Base-by-base conservation (phyloP, 176 grass and related monocot species). In the Themeda triandra region DNA sequence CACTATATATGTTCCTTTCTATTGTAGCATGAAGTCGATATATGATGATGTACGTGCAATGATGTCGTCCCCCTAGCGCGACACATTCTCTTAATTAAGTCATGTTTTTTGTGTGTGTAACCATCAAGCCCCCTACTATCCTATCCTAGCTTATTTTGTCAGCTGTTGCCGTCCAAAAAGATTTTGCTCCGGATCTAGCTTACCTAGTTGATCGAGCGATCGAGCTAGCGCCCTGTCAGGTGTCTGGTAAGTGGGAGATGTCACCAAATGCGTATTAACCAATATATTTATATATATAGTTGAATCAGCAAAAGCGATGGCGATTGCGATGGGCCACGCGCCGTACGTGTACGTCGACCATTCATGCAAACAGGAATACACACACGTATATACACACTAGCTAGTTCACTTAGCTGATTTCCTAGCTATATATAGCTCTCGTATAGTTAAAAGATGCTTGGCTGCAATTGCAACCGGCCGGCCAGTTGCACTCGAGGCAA, bases 171-270 rank as follows among this genome's bases (percentile, higher is more conserved):
- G 27, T 80, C 84, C 1, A 8, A 3, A 40, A 63, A 76, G 60
- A 80, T 86, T 86, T 65, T 24, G 84, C 33, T 30, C 10, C 10
- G 7, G 77, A 80, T 86, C 77, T 66, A 80, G 84, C 84, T 39
- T 75, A 23, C 30, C 82, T 66, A 66, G 21, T 66, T 18, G 41
- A 46, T 44, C 42, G 46, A 49, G 13, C 42, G 40, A 45, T 42
- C 41, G 46, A 51, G 13, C 42, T 23, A 56, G n/a, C 36, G 5
- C 19, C n/a, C 21, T 62, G 58, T 25, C 58, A 25, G 23, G 8
- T n/a, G n/a, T n/a, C 8, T 42, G 79, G 76, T 80, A 80, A 51
- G 21, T 51, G 66, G 31, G 77, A 73, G 67, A 63, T 59, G 76
- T 30, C 84, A 86, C 76, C 76, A 73, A 46, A 86, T 80, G 3